phyloP scores from a whole-genome alignment of 371 early-diverging fungal genomes.

The Polyrhizophydium stewartii region DNA sequence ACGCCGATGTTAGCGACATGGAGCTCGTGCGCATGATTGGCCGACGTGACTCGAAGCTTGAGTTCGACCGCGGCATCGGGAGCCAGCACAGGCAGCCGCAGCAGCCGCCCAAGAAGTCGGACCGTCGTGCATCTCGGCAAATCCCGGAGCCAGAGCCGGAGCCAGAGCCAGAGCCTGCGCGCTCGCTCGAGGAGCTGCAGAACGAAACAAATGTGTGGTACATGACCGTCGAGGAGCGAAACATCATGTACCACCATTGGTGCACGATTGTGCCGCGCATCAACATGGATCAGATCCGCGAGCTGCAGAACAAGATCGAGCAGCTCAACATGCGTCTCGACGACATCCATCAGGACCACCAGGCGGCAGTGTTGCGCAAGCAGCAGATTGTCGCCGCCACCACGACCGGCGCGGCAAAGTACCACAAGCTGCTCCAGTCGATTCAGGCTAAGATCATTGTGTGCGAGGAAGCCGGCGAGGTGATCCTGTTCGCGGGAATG shows the following conservation, averaged over 20 bases:
- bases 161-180: too few relatives aligned
- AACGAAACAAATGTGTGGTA: slow-evolving; percentile 41
- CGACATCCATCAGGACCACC: slow-evolving; percentile 39
- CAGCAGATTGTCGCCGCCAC: slow-evolving; percentile 64
- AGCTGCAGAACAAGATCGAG: slow-evolving; percentile 20
- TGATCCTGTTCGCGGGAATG: too few relatives aligned
- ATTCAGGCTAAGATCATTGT: slow-evolving; percentile 11
- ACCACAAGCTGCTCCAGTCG: slow-evolving; percentile 10
- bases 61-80: too few relatives aligned
- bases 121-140: too few relatives aligned
- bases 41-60: too few relatives aligned
- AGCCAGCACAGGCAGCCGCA: too few relatives aligned
- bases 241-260: slow-evolving; percentile 57
- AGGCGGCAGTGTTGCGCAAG: slow-evolving; percentile 44
- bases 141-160: not conserved
- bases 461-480: too few relatives aligned
- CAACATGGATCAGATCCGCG: slow-evolving; percentile 19
- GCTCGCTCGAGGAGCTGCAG: slow-evolving; percentile 15
- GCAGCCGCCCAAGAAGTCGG: too few relatives aligned
- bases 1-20: too few relatives aligned
- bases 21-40: too few relatives aligned
- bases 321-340: slow-evolving; percentile 34
- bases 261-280: slow-evolving; percentile 22
- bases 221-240: slow-evolving; percentile 50
- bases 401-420: slow-evolving; percentile 62